A percentile compares a stretch with the other conserved stretches of the same genome.
Conservation (phyloP, 805 yeast species). For the Starmerella cellae region DNA sequence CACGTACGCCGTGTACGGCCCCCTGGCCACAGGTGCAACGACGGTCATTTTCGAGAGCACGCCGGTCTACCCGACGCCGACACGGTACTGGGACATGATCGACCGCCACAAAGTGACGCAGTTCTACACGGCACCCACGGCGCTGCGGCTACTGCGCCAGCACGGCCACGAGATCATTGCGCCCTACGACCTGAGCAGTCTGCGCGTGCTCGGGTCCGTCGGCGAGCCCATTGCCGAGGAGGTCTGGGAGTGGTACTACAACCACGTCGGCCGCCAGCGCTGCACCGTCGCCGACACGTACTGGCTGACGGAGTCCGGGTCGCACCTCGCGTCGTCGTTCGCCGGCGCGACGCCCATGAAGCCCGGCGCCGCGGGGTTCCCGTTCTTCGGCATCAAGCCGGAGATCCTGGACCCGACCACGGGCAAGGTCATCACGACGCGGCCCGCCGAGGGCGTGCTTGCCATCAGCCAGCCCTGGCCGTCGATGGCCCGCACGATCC, state of each 20-base stretch:
- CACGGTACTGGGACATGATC: constrained; percentile 93
- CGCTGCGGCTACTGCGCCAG: constrained; percentile 75
- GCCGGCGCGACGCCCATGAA: constrained; percentile 92
- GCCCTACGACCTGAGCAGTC: constrained; percentile 67
- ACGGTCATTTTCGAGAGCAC: constrained; percentile 93
- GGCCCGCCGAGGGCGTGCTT: constrained; percentile 91
- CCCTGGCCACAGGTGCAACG: constrained; percentile 75
- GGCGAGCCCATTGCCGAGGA: constrained; percentile 99
- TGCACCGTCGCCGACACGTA: constrained; percentile 91
- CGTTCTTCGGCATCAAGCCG: constrained; percentile 90
- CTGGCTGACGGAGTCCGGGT: constrained; percentile 98
- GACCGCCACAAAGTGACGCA: constrained; percentile 86
- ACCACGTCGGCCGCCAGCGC: constrained; percentile 75
- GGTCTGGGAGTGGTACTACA: constrained; percentile 97
- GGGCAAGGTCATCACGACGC: constrained; percentile 71
- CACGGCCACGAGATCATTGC: constrained; percentile 80
- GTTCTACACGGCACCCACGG: constrained; percentile 97
- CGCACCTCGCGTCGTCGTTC: constrained; percentile 85
- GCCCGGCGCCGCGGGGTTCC: constrained; percentile 94
- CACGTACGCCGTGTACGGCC: constrained; percentile 90
- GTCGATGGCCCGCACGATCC: constrained; percentile 94
- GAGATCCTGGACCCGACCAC: constrained; percentile 85
- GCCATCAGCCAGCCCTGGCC: constrained; percentile 93
- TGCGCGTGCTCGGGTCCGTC: constrained; percentile 89
- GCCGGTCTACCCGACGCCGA: constrained; percentile 90